Percentiles rank a stretch among this genome's conserved stretches.
These are phyloP conservation scores for Candida railenensis DNA, from an alignment of 805 yeast species.

Conservation along the genomic window DNA sequence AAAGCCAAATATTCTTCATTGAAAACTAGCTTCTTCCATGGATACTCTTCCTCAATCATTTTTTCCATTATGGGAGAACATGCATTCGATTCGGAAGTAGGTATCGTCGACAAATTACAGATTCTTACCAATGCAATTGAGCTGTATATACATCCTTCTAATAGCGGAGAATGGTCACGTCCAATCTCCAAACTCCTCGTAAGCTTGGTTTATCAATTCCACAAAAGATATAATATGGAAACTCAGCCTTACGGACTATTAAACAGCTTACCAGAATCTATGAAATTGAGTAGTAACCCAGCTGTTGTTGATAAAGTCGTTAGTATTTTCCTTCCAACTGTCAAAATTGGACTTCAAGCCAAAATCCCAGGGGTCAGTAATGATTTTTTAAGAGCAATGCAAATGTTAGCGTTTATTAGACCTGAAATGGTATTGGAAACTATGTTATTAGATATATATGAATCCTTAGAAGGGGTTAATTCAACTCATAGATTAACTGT, in stretches of 20 bases:
- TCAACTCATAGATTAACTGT: constrained; percentile 79
- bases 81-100: constrained; percentile 34
- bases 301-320: constrained; percentile 44
- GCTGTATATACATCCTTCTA: constrained; percentile 90
- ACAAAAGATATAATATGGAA: constrained; percentile 56
- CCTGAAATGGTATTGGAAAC: constrained; percentile 55
- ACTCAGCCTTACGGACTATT: constrained; percentile 29
- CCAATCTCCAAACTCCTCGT: constrained; percentile 65
- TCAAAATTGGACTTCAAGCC: constrained; percentile 74
- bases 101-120: constrained; percentile 51
- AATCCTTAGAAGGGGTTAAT: constrained; percentile 63
- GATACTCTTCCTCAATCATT: constrained; percentile 48
- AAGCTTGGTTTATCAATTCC: constrained; percentile 58
- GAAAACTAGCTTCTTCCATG: constrained; percentile 39
- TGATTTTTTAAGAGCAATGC: constrained; percentile 57
- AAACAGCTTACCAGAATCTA: constrained; percentile 21
- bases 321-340: constrained; percentile 51
- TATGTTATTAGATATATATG: constrained; percentile 71
- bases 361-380: constrained; percentile 58
- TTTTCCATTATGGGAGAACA: constrained; percentile 58
- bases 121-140: constrained; percentile 66
- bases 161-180: constrained; percentile 84
- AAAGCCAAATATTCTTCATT: constrained; percentile 46
- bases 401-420: constrained; percentile 60
- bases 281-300: constrained; percentile 34